Base-by-base conservation (phyloP, 139 green algal species). In the Pseudopediastrum boryanum region DNA sequence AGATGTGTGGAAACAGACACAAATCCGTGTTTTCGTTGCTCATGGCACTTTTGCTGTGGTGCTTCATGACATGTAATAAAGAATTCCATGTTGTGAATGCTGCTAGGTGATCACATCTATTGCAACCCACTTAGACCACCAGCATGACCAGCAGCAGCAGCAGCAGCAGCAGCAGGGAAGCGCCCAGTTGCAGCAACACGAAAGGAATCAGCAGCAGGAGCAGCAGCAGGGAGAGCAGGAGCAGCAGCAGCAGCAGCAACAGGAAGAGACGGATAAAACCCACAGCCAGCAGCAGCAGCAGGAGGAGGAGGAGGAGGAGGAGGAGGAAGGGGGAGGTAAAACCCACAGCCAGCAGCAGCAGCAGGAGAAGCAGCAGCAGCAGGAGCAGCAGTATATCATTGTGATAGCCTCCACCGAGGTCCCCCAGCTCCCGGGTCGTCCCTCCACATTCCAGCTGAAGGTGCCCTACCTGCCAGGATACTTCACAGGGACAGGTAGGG, bases 401-500 rank as follows among this genome's bases (percentile, higher is more conserved):
- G 61, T 97, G 3, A 33, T 97, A 10, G 94, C 89, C 2, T 90
- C 80, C 73, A 95, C 90, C 1, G 82, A 46, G 2, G 52, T 70
- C 43, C 71, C 71, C 27, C 92, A 96, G 83, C 27, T 43, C 13
- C 2, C 27, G 7, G 87, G 78, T 27, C 58, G 76, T 13, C 76
- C 76, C 23, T 44, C 67, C 33, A 43, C 39, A 35, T 93, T 64
- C 63, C 21, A 41, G 16, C 63, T 96, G 69, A 61, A 67, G 1
- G 87, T 97, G 4, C 87, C 89, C 0, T 81, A 84, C 1, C 73
- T 94, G 46, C 48, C 88, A 4, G 90, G 84, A 0, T 94, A 95
- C 83, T 97, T 97, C 80, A 95, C 93, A 7, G 93, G 93, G 4
- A 95, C 91, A 81, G 93, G 92, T 88, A 79, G 19, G 66, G 25